Conservation (phyloP, 768 basidiomycete species). For the Kockovaella imperatae region DNA sequence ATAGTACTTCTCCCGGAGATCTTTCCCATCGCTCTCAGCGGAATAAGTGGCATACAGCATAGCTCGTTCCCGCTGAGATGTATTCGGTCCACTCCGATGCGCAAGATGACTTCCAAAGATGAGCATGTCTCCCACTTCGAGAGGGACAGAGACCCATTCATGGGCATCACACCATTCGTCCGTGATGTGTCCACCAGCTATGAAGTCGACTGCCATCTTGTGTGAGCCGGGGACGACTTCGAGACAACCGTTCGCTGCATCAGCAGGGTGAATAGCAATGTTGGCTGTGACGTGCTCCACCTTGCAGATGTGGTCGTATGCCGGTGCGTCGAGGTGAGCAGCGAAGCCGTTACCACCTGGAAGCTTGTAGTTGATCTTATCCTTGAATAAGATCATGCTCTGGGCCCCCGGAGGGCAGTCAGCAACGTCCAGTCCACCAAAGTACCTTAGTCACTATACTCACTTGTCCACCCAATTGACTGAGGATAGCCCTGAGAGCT, state of each 20-base stretch:
- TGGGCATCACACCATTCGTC: constrained; percentile 9
- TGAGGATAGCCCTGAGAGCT: too few relatives aligned
- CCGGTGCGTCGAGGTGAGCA: constrained; percentile 2
- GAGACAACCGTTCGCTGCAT: constrained; percentile 1
- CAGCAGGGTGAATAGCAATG: constrained; percentile 1
- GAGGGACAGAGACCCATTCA: constrained; percentile 9
- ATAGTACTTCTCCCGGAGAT: too few relatives aligned
- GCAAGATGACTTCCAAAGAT: constrained; percentile 25
- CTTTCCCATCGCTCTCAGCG: too few relatives aligned
- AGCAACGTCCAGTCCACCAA: too few relatives aligned
- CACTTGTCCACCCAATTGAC: too few relatives aligned
- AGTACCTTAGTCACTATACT: neutral
- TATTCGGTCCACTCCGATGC: constrained; percentile 25
- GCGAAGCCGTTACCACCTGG: neutral
- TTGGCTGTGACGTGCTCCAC: constrained; percentile 1
- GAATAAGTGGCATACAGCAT: constrained; percentile 19
- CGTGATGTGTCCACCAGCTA: neutral
- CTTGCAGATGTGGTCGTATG: neutral
- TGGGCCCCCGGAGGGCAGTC: neutral
- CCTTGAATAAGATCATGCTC: constrained; percentile 1
- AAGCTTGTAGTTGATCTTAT: constrained; percentile 6
- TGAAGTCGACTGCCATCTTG: neutral
- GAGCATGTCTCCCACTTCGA: constrained; percentile 10
- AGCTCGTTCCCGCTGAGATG: constrained; percentile 11
- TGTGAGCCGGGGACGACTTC: constrained; percentile 3